Evolutionary conservation across 805 yeast species (phyloP), one percentile per base, ranked within the genome.

Genomic region (Spathaspora boniae): DNA sequence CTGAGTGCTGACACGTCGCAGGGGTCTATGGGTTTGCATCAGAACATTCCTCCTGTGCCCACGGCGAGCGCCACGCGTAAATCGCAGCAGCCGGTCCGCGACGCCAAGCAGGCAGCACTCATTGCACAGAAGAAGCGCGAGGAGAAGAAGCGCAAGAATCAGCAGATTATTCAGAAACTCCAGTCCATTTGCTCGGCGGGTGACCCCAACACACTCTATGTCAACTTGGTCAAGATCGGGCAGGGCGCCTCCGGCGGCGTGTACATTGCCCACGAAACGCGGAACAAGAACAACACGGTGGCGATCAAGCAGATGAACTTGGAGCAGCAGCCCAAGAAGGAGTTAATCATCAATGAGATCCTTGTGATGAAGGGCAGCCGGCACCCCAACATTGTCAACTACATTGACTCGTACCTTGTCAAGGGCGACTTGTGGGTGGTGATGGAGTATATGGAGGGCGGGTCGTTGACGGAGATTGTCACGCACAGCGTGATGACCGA

Each of bases 361-460:
- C 65, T 88, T 48, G 98, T 94, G 33, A 93, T 93, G 98, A 86
- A 83, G 54, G 96, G 88, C 17, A 77, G 88, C 35, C 80, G 76
- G 49, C 98, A 93, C 57, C 78, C 78, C 33, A 93, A 93, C 55
- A 93, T 93, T 60, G 98, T 93, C 40, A 93, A 93, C 58, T 93
- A 86, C 56, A 78, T 91, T 42, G 95, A 91, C 53, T 80, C 96
- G 0, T 93, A 80, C 56, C 56, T 85, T 35, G 63, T 85, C 38
- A 79, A 76, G 40, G 86, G 85, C 29, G 88, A 83, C 47, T 68
- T 93, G 37, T 93, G 98, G 98, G 98, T 93, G 7, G 80, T 93
- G 15, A 93, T 93, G 98, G 98, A 93, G 61, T 93, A 86, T 56
- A 93, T 93, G 98, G 97, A 93, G 58, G 98, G 98, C 43, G 98